A percentile compares a stretch with the other conserved stretches of the same genome.
Conservation (phyloP, 2,329 filamentous ascomycete genomes). For the Alternaria sp. region DNA sequence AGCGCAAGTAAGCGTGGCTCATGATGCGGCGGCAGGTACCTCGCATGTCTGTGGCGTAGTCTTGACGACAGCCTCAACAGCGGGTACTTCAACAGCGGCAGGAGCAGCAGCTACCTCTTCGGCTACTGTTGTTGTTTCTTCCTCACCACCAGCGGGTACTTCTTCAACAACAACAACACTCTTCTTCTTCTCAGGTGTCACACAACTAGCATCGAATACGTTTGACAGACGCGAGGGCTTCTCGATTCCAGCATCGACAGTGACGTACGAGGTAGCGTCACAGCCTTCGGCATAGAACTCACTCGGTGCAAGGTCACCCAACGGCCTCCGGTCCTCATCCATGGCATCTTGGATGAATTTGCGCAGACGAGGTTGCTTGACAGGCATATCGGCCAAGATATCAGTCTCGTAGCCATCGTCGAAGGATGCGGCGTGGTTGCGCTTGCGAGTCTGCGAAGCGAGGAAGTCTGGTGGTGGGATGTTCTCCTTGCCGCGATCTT, state of each 20-base stretch:
- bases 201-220: slow-evolving; percentile 37
- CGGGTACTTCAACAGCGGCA: background rate
- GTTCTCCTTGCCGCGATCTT: slow-evolving; percentile 87
- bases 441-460: slow-evolving; percentile 21
- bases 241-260: slow-evolving; percentile 45
- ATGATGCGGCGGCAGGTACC: background rate
- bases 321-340: slow-evolving; percentile 50
- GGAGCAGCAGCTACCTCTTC: background rate
- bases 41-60: background rate
- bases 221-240: slow-evolving; percentile 44
- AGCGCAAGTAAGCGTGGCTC: background rate
- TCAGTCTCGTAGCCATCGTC: slow-evolving; percentile 20
- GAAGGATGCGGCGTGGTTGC: slow-evolving; percentile 3
- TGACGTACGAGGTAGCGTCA: slow-evolving; percentile 43
- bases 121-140: background rate
- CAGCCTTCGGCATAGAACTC: slow-evolving; percentile 51
- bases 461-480: slow-evolving; percentile 69
- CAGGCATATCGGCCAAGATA: slow-evolving; percentile 21
- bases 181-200: slow-evolving; percentile 20
- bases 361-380: slow-evolving; percentile 38
- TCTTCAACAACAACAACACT: background rate
- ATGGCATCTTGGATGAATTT: slow-evolving; percentile 46
- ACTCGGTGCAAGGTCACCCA: slow-evolving; percentile 43
- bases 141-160: background rate
- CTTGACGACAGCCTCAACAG: background rate